Evolutionary conservation across 371 early-diverging fungal genomes (phyloP).

Genomic region (Apophysomyces ossiformis): DNA sequence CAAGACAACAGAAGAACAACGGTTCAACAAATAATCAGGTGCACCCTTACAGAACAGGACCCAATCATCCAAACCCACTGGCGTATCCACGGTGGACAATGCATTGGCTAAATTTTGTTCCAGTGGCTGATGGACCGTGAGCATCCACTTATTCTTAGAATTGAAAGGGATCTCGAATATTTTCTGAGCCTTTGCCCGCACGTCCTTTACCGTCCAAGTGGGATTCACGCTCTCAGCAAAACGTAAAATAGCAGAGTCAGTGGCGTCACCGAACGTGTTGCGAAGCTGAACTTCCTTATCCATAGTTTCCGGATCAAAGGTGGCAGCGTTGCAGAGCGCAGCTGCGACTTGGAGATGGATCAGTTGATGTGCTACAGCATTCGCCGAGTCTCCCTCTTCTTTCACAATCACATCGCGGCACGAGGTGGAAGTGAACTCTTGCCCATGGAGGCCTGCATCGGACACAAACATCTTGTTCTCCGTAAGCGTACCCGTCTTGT

Average conservation of each 20-base stretch:
- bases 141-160: conserved; percentile 75
- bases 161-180: conserved; percentile 71
- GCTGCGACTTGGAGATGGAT: conserved; percentile 57
- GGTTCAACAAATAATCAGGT: conserved; percentile 71
- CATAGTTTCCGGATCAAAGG: conserved; percentile 54
- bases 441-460: conserved; percentile 48
- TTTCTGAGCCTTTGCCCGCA: conserved; percentile 37
- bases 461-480: conserved; percentile 87
- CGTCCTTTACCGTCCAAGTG: conserved; percentile 22
- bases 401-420: conserved; percentile 25
- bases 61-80: conserved; percentile 28
- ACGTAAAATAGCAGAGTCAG: conserved; percentile 75
- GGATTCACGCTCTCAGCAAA: conserved; percentile 53
- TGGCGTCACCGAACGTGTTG: conserved; percentile 71
- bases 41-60: conserved; percentile 75
- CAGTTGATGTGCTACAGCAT: conserved; percentile 22
- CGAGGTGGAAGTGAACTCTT: conserved; percentile 34
- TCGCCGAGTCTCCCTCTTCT: conserved; percentile 11
- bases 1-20: conserved; percentile 48
- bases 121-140: conserved; percentile 47
- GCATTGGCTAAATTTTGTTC: conserved; percentile 23
- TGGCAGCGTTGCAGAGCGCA: conserved; percentile 68
- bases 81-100: conserved; percentile 25
- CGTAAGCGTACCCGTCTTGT: conserved; percentile 96
- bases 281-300: conserved; percentile 57